These are phyloP conservation scores for Davidsoniella neocaledoniae DNA, from an alignment of 2,329 filamentous ascomycete genomes.

Conservation along the genomic window DNA sequence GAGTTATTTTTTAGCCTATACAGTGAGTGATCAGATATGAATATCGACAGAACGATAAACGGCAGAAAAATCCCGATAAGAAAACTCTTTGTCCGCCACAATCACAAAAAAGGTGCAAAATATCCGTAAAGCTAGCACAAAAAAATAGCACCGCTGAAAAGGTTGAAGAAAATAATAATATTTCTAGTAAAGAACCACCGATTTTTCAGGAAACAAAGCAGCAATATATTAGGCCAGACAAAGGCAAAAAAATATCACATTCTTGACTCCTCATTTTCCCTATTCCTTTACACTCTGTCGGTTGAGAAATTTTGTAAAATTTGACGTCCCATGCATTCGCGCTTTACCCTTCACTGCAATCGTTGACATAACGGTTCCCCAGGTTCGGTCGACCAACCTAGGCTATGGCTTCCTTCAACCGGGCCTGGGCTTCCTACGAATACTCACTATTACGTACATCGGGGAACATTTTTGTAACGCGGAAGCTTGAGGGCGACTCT, in stretches of 20 bases:
- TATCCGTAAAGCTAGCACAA: neutral
- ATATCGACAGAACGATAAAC: neutral
- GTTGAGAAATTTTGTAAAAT: conserved; percentile 2
- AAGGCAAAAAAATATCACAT: neutral
- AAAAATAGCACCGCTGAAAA: neutral
- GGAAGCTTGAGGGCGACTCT: too few species aligned
- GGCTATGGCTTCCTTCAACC: conserved; percentile 10
- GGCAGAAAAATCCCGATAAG: too few species aligned
- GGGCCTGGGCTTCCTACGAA: neutral
- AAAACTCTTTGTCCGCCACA: conserved; percentile 1
- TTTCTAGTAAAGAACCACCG: neutral
- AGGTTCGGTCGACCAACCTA: neutral
- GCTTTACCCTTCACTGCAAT: conserved; percentile 11
- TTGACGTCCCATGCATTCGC: conserved; percentile 5
- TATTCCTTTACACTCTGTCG: neutral
- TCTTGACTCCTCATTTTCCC: neutral
- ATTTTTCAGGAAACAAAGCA: neutral
- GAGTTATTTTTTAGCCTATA: neutral
- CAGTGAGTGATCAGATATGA: neutral
- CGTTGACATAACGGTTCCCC: neutral
- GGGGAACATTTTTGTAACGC: too few species aligned
- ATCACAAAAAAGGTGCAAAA: neutral
- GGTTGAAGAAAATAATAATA: too few species aligned
- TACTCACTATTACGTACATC: neutral
- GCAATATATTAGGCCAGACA: neutral